These are phyloP conservation scores for Agarophyton chilense DNA, from an alignment of 23 red algal genomes.

Conservation along the genomic window DNA sequence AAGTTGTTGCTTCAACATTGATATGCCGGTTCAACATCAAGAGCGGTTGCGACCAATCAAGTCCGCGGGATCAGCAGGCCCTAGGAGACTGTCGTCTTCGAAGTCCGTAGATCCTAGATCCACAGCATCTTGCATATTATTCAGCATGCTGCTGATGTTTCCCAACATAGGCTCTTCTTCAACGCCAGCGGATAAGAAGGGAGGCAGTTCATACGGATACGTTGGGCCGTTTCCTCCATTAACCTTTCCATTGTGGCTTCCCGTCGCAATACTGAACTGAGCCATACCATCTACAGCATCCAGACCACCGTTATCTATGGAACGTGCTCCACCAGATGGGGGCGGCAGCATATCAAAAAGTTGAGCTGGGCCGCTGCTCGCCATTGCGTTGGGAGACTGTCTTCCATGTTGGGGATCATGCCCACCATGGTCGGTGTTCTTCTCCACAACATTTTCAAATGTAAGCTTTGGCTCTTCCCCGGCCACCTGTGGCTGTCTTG, in stretches of 20 bases:
- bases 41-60: conserved; percentile 17
- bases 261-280: conserved; percentile 15
- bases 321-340: neutral
- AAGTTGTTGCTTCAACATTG: too few relatives aligned
- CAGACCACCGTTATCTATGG: neutral
- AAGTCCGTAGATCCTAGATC: conserved; percentile 46
- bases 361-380: neutral
- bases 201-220: conserved; percentile 47
- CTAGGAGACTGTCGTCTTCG: conserved; percentile 60
- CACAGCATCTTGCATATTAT: conserved; percentile 32
- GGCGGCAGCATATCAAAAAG: conserved; percentile 45
- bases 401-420: conserved; percentile 1
- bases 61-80: conserved; percentile 46
- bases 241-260: conserved; percentile 37
- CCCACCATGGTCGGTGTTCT: neutral
- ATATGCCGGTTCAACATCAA: neutral
- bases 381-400: neutral
- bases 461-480: conserved; percentile 10
- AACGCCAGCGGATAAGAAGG: conserved; percentile 30
- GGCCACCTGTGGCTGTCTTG: neutral
- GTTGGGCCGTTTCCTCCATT: neutral
- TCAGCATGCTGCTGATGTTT: conserved; percentile 46
- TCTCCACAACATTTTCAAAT: conserved; percentile 19
- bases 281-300: conserved; percentile 31
- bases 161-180: conserved; percentile 33